A percentile compares a stretch with the other conserved stretches of the same genome.
Conservation (phyloP, 2,329 filamentous ascomycete species). For the Fusarium sulawesiense region DNA sequence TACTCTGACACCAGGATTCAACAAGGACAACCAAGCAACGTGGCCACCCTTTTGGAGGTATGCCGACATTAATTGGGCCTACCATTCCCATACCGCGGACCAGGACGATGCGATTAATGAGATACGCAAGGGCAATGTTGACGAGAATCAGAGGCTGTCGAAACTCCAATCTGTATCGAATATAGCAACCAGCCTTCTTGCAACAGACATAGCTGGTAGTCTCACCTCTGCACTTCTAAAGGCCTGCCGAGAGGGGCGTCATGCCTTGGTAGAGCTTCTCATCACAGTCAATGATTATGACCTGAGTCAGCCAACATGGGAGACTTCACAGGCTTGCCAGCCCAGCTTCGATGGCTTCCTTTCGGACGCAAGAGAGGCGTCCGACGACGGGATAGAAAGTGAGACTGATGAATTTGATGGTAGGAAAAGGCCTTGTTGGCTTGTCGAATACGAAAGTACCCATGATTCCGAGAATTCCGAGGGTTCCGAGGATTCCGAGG, state of each 20-base stretch:
- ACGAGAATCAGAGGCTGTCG: rapidly evolving
- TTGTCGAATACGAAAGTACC: no score
- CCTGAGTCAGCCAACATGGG: rapidly evolving
- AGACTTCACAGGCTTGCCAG: no score
- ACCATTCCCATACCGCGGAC: neutral
- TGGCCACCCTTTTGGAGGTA: neutral
- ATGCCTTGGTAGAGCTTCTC: neutral
- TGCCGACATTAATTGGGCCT: neutral
- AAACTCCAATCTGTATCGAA: neutral
- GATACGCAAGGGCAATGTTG: rapidly evolving
- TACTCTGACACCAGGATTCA: rapidly evolving
- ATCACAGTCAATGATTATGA: neutral
- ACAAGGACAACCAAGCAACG: no score
- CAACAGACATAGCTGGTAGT: neutral
- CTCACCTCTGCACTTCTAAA: rapidly evolving
- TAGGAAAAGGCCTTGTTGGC: no score
- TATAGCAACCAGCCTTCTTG: neutral
- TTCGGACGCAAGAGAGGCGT: no score
- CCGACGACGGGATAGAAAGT: no score
- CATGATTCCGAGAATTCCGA: no score
- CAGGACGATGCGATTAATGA: rapidly evolving
- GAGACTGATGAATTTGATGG: no score
- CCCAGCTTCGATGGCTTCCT: no score
- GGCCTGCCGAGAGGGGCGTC: neutral
- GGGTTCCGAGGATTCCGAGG: no score